Conservation (phyloP, 345 rosid genomes). For the Turritis glabra region DNA sequence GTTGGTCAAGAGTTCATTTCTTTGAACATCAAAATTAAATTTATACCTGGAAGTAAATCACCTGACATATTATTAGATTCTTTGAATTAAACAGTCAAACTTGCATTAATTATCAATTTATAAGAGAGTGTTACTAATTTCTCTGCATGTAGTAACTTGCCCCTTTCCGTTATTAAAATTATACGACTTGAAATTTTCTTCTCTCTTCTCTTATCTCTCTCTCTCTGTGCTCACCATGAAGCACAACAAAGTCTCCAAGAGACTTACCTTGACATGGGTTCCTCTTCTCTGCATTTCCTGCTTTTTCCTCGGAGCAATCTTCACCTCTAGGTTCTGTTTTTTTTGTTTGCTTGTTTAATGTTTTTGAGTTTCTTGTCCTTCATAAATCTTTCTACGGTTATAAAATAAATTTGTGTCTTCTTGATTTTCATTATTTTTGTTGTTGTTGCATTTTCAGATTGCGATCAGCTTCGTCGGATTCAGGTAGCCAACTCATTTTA, state of each 20-base stretch:
- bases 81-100: slow-evolving; percentile 29
- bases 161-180: slow-evolving; percentile 17
- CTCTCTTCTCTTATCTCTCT: slow-evolving; percentile 17
- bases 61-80: slow-evolving; percentile 7
- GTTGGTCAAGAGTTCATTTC: slow-evolving; percentile 11
- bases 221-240: slow-evolving; percentile 49
- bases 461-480: slow-evolving; percentile 35
- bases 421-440: slow-evolving; percentile 3
- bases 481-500: slow-evolving; percentile 53
- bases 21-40: background rate
- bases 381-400: background rate
- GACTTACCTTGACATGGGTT: slow-evolving; percentile 63
- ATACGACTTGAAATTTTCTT: slow-evolving; percentile 2
- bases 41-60: slow-evolving; percentile 23
- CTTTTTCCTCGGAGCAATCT: slow-evolving; percentile 73
- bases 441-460: slow-evolving; percentile 9
- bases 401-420: background rate
- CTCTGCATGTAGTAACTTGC: background rate
- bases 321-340: slow-evolving; percentile 63
- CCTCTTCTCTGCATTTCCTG: slow-evolving; percentile 66
- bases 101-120: slow-evolving; percentile 2
- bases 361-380: background rate
- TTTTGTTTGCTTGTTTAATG: background rate
- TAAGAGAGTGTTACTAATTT: slow-evolving; percentile 23
- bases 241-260: slow-evolving; percentile 51